Conservation (phyloP, 2,329 filamentous ascomycete genomes). For the Talaromyces sp. region DNA sequence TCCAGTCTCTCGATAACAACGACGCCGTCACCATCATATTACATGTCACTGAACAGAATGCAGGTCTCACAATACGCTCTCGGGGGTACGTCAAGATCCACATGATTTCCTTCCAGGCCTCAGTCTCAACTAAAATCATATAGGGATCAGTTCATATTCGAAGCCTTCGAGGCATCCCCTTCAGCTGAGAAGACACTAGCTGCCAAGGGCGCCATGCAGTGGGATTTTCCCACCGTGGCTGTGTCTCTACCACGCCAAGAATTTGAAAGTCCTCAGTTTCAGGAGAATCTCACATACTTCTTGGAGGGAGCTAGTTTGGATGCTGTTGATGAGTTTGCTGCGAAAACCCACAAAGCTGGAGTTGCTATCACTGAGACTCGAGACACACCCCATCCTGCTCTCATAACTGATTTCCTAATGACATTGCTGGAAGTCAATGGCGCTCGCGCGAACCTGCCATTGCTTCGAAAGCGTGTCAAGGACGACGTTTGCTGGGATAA, state of each 20-base stretch:
- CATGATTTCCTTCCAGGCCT: too few relatives aligned
- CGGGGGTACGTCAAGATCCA: too few relatives aligned
- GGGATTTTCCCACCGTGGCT: conserved; percentile 60
- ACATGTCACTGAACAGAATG: too few relatives aligned
- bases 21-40: too few relatives aligned
- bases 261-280: conserved; percentile 30
- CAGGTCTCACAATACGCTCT: too few relatives aligned
- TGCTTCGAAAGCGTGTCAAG: conserved; percentile 58
- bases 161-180: conserved; percentile 62
- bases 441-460: conserved; percentile 30
- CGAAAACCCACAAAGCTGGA: conserved; percentile 4
- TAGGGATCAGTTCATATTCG: conserved; percentile 48
- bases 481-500: conserved; percentile 60
- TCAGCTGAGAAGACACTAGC: conserved; percentile 53
- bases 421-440: conserved; percentile 60
- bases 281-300: not conserved
- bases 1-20: too few relatives aligned
- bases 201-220: conserved; percentile 52
- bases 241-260: conserved; percentile 46
- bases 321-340: not conserved
- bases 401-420: conserved; percentile 62
- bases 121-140: too few relatives aligned
- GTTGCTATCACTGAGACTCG: conserved; percentile 52
- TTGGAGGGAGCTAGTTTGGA: conserved; percentile 12
- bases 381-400: conserved; percentile 56